Percentiles rank a stretch among this genome's conserved stretches.
These are phyloP conservation scores for Arthrobotrys conoides DNA, from an alignment of 2,329 filamentous ascomycete genomes.

Conservation along the genomic window DNA sequence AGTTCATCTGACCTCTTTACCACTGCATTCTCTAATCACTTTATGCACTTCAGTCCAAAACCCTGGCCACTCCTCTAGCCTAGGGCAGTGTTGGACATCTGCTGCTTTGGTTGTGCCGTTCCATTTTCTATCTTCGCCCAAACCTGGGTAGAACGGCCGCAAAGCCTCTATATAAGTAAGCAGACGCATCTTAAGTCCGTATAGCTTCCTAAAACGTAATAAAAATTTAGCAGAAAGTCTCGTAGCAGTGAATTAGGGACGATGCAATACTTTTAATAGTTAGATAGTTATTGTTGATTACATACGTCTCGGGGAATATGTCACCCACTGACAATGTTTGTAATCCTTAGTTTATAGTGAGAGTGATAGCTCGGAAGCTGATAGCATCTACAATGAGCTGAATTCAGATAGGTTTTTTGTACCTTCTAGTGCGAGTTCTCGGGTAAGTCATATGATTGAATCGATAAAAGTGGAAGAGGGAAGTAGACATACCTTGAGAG, in stretches of 20 bases:
- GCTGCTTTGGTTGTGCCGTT: constrained; percentile 2
- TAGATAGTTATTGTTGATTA: background rate
- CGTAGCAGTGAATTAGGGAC: background rate
- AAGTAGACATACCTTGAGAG: background rate
- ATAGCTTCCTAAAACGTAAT: no score
- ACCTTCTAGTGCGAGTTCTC: background rate
- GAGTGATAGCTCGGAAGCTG: background rate
- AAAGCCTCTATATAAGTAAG: constrained; percentile 41
- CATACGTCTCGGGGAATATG: background rate
- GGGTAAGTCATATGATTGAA: background rate
- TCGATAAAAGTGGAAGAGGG: background rate
- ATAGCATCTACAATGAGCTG: background rate
- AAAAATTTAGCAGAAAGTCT: background rate
- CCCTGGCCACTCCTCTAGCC: constrained; percentile 29
- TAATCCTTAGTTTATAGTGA: background rate
- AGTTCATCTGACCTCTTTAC: constrained; percentile 9
- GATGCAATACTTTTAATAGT: background rate
- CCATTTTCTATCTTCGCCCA: constrained; percentile 12
- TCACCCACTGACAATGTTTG: background rate
- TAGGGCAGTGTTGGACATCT: constrained; percentile 18
- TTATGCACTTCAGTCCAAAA: constrained; percentile 28
- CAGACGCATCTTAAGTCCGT: constrained; percentile 12
- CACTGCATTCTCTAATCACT: background rate
- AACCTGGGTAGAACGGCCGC: constrained; percentile 19
- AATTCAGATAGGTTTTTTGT: background rate